A percentile compares a stretch with the other conserved stretches of the same genome.
phyloP scores from a whole-genome alignment of 768 basidiomycete species.

The Sporobolomyces roseus region DNA sequence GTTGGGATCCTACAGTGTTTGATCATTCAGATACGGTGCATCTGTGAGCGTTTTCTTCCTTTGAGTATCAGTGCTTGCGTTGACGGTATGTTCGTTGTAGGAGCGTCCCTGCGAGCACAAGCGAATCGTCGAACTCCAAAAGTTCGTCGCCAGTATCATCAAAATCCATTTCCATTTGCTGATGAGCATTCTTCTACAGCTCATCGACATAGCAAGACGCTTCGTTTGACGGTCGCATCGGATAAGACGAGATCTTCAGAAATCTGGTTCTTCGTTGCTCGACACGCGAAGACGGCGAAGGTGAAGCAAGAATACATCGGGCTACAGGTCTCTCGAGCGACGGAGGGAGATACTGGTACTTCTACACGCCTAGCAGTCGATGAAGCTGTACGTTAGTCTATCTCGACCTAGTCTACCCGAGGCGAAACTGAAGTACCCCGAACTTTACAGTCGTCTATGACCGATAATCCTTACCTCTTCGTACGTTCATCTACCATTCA shows the following conservation, averaged over 20 bases:
- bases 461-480: slow-evolving; percentile 9
- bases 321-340: slow-evolving; percentile 46
- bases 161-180: neutral
- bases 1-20: slow-evolving; percentile 75
- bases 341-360: fast-evolving
- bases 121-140: no score
- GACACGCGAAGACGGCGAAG: slow-evolving; percentile 57
- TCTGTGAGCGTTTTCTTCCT: neutral
- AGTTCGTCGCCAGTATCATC: no score
- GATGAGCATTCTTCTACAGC: neutral
- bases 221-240: neutral
- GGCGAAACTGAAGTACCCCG: neutral
- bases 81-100: neutral
- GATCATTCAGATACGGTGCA: slow-evolving; percentile 9
- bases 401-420: neutral
- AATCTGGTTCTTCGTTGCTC: slow-evolving; percentile 74
- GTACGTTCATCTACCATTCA: neutral
- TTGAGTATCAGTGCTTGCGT: neutral
- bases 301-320: slow-evolving; percentile 75
- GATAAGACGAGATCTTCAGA: slow-evolving; percentile 48
- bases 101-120: no score
- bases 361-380: neutral
- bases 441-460: slow-evolving; percentile 21
- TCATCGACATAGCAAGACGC: slow-evolving; percentile 4
- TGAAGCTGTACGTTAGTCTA: neutral